These are phyloP conservation scores for Wallemia hederae DNA, from an alignment of 1,284 basidiomycete species.

Conservation along the genomic window DNA sequence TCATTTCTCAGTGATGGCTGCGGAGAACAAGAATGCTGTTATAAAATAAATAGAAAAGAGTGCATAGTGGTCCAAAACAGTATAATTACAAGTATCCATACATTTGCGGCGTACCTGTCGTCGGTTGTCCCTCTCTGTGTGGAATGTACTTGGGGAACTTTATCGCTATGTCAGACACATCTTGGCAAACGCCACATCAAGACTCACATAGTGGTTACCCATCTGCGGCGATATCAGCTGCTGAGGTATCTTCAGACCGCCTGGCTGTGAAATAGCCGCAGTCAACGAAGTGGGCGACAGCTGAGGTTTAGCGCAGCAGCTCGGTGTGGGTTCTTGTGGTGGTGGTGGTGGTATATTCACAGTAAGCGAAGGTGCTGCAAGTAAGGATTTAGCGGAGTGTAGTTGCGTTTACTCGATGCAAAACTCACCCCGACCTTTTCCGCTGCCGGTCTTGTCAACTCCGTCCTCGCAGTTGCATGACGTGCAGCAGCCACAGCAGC, in stretches of 20 bases:
- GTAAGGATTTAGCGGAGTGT: no score
- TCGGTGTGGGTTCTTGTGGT: not conserved
- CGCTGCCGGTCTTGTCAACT: not conserved
- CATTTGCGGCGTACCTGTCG: no score
- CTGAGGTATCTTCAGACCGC: not conserved
- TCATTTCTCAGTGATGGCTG: not conserved
- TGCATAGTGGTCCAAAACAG: no score
- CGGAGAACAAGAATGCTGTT: no score
- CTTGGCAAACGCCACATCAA: not conserved
- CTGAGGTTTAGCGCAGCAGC: not conserved
- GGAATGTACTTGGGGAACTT: not conserved
- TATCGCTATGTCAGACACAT: not conserved
- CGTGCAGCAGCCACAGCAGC: not conserved
- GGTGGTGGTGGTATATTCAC: not conserved
- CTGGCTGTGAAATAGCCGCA: not conserved
- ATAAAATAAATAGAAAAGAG: no score
- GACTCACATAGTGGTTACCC: not conserved
- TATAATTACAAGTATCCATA: no score
- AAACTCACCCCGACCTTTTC: no score
- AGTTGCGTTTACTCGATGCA: no score
- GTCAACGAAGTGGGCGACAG: not conserved
- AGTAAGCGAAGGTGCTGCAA: no score
- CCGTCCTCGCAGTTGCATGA: not conserved
- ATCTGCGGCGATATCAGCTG: not conserved
- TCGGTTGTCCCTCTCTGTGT: not conserved